Conservation (phyloP, 106 monocot species). For the Acanthochlamys bracteata region DNA sequence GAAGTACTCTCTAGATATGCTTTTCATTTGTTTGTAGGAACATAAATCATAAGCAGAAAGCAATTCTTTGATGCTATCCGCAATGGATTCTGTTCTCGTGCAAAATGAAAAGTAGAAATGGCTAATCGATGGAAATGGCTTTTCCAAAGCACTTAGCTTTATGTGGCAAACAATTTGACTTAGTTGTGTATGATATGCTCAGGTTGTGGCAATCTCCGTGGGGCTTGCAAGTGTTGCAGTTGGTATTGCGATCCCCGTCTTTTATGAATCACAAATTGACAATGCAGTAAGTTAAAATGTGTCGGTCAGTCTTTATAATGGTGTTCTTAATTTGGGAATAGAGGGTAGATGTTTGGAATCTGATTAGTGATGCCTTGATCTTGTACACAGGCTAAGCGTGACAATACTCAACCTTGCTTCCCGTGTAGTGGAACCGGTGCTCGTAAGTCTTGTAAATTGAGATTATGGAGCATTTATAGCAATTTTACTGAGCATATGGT, state of each 20-base stretch:
- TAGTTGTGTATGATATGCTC: neutral
- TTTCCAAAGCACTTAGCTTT: no score
- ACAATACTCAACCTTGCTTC: conserved; percentile 87
- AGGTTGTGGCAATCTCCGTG: conserved; percentile 72
- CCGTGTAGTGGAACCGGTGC: conserved; percentile 85
- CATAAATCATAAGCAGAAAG: no score
- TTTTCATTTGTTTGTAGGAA: no score
- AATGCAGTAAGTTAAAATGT: conserved; percentile 45
- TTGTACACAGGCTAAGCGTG: conserved; percentile 70
- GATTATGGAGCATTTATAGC: neutral
- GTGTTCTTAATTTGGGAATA: neutral
- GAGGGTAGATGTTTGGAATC: neutral
- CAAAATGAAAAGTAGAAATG: no score
- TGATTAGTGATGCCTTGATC: neutral
- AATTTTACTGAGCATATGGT: no score
- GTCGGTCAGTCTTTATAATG: neutral
- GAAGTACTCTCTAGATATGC: no score
- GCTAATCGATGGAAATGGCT: no score
- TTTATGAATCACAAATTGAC: conserved; percentile 84
- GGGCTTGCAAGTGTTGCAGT: conserved; percentile 70
- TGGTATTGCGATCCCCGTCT: conserved; percentile 77
- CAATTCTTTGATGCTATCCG: no score
- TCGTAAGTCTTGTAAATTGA: conserved; percentile 39
- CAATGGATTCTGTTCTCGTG: no score
- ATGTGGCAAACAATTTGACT: no score